phyloP scores from a whole-genome alignment of 2,329 filamentous ascomycete species.

The Periconia sp. region DNA sequence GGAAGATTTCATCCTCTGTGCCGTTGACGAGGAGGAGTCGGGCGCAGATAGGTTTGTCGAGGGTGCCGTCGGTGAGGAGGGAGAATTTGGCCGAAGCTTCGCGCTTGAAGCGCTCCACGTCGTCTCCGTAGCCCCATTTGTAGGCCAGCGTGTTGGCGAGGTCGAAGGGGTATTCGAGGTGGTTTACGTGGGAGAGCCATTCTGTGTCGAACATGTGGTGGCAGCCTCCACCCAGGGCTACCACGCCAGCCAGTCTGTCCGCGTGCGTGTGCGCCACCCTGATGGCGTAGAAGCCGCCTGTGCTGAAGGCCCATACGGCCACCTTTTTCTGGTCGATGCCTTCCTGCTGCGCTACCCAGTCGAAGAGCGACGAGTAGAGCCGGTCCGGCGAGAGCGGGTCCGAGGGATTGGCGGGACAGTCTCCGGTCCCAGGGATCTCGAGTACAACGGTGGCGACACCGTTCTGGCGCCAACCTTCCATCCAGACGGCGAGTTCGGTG shows the following conservation, averaged over 20 bases:
- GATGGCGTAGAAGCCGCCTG: slow-evolving; percentile 65
- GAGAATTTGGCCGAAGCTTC: slow-evolving; percentile 59
- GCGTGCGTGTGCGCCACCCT: slow-evolving; percentile 64
- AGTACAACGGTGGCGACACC: slow-evolving; percentile 58
- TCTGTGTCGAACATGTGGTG: slow-evolving; percentile 61
- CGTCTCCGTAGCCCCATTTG: slow-evolving; percentile 53
- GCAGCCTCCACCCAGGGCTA: slow-evolving; percentile 62
- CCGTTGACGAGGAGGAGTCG: slow-evolving; percentile 64
- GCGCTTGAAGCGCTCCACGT: slow-evolving; percentile 52
- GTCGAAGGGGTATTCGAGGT: slow-evolving; percentile 66
- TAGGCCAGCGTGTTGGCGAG: slow-evolving; percentile 57
- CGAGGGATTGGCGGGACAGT: slow-evolving; percentile 56
- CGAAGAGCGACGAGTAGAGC: slow-evolving; percentile 60
- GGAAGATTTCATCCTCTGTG: slow-evolving; percentile 66
- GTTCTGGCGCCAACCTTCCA: slow-evolving; percentile 56
- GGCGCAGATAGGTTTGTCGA: slow-evolving; percentile 57
- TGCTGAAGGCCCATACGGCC: slow-evolving; percentile 63
- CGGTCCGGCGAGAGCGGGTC: slow-evolving; percentile 60
- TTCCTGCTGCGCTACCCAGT: slow-evolving; percentile 58
- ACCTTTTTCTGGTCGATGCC: slow-evolving; percentile 56
- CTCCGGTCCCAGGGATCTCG: slow-evolving; percentile 65
- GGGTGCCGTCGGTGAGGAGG: slow-evolving; percentile 60
- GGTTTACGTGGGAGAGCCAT: slow-evolving; percentile 62
- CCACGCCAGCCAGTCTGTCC: slow-evolving; percentile 57
- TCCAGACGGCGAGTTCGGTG: slow-evolving; percentile 61